phyloP scores from a whole-genome alignment of 441 rosid genomes.

The Erodium trifolium region DNA sequence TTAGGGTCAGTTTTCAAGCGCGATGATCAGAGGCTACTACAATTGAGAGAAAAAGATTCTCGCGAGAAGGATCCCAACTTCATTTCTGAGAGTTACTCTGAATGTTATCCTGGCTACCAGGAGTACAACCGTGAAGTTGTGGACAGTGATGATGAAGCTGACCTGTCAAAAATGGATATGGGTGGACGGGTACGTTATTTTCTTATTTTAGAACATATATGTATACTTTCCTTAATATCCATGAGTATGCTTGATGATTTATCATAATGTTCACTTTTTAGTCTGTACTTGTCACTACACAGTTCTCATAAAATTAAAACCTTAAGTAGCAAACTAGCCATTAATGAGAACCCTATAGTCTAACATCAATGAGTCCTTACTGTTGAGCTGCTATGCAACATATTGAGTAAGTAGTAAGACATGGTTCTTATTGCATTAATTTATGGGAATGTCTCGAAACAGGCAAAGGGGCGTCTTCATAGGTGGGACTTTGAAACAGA shows the following conservation, averaged over 20 bases:
- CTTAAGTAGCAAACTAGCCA: not conserved
- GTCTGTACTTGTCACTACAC: not conserved
- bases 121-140: slow-evolving; percentile 87
- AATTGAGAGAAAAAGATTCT: slow-evolving; percentile 78
- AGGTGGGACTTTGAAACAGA: slow-evolving; percentile 95
- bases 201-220: not conserved
- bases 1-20: slow-evolving; percentile 96
- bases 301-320: not conserved
- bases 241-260: not conserved
- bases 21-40: slow-evolving; percentile 91
- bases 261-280: not conserved
- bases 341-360: not conserved
- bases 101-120: slow-evolving; percentile 97
- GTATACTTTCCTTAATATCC: not conserved
- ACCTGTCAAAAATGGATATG: slow-evolving; percentile 95
- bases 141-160: slow-evolving; percentile 89
- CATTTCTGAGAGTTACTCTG: slow-evolving; percentile 90
- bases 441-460: slow-evolving; percentile 17
- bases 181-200: slow-evolving; percentile 74
- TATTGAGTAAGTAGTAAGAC: not conserved
- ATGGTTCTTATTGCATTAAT: slow-evolving; percentile 11
- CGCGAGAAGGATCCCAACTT: slow-evolving; percentile 92
- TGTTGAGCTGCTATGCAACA: not conserved
- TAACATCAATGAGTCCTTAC: not conserved
- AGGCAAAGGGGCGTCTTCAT: slow-evolving; percentile 98